Base-by-base conservation (phyloP, 2,329 filamentous ascomycete genomes). In the Talaromyces sp. region DNA sequence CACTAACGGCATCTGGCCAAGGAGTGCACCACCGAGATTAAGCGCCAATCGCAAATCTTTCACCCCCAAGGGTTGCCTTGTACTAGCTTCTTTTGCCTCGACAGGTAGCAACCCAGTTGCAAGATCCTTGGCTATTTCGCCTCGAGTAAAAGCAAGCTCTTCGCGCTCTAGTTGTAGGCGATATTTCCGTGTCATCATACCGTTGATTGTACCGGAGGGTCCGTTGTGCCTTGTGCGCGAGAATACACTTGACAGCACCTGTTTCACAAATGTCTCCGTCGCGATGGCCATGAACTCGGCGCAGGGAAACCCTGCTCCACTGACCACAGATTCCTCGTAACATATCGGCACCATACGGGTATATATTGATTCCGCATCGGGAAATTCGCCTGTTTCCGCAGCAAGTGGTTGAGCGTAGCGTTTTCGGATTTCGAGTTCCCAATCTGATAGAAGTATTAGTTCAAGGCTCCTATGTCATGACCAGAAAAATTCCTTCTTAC, bases 141-240 rank as follows among this genome's bases (percentile, higher is more conserved):
- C 91, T n/a, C 84, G 80, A 40, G 85, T 81, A 25, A 84, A 85
- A 0, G 84, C 82, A 43, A 87, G 82, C 69, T 96, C 91, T 71
- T 97, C 92, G 48, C 80, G 79, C 56, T 85, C 84, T 10, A 96
- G 79, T 69, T 90, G 89, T 59, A 83, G 81, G 62, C 84, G 85
- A 73, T 93, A 97, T 59, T 84, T 86, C 64, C 87, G 83, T 2
- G 91, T 96, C 70, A 91, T 87, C 59, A 97, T 84, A 79, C 88
- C 89, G 36, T 80, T 81, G 41, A 83, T 83, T 41, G 85, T 86
- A 35, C 84, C 80, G 2, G 87, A 87, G 1, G 81, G 78, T 1
- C 81, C 83, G 61, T 86, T 86, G 28, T 74, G 75, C 52, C 80
- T 74, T 2, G 81, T 80, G 33, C 82, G 79, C 4, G 77, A 75